Evolutionary conservation across 2,329 filamentous ascomycete genomes (phyloP), one percentile per base, ranked within the genome.

Genomic region (Colletotrichum sp.): DNA sequence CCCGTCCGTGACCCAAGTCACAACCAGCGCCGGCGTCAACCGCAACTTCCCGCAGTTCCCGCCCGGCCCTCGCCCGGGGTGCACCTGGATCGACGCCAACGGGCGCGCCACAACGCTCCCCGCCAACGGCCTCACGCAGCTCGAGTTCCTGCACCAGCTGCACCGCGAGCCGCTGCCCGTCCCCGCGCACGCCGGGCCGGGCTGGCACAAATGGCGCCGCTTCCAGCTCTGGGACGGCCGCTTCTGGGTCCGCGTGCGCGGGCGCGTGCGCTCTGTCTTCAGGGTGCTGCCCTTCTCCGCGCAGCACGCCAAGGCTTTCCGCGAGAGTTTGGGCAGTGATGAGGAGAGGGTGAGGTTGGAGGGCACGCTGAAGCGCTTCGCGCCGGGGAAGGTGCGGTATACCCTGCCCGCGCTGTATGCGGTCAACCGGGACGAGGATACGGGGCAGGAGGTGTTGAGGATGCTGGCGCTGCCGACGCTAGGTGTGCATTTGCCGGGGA

Each of bases 201-300:
- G 76, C 9, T 82, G 82, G 81, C 74, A 79, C 3, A 6, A n/a
- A 5, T 85, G 83, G 84, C 75, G 72, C 44, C 76, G 68, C 2
- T 87, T 86, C 83, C 75, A 79, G 63, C 81, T 89, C 70, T 94
- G 88, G 84, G 92, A 94, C 81, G 90, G 91, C 0, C 90, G 92
- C 3, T 93, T 89, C 82, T 94, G 92, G 92, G 82, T 93, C 18
- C 85, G 88, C 18, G 71, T 92, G 12, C 82, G 83, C 24, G 83
- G 86, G 63, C 86, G 87, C 7, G 82, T 87, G 8, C 86, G 86
- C 5, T 84, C 84, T 66, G 81, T 81, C 16, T 83, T 90, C 18
- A 80, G 84, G 21, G 77, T 92, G 3, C 85, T 85, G 39, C 90
- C 90, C 0, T 89, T 90, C 78, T 81, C 84, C 4, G 77, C 80